Evolutionary conservation across 1,139 yeast species (phyloP), one percentile per base, ranked within the genome.

Genomic region (Suhomyces panamericanus): DNA sequence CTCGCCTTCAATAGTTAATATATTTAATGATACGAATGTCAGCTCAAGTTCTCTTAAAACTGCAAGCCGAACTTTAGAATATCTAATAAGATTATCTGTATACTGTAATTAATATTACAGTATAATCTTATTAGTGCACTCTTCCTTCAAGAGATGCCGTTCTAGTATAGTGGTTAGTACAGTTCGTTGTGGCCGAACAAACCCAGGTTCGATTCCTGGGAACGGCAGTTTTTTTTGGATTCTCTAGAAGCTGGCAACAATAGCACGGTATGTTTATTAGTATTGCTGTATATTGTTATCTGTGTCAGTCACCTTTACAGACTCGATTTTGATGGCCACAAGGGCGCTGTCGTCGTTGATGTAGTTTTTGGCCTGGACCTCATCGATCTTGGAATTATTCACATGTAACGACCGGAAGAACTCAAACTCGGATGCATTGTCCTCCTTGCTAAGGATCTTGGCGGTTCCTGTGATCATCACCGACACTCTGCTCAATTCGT

Each of bases 261-360:
- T 22, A 31, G 33, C 15, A 31, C 11, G 17, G 5, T 31, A 35
- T 29, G n/a, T 43, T 13, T 26, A 40, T 49, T 56, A 65, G 53
- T 70, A 81, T 52, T 74, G 70, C 45, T 73, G 69, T 28, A 86
- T 78, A 50, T 87, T 81, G 65, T 88, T 84, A 43, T 83, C 80
- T 13, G 83, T 78, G 58, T 90, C 96, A 9, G 95, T 87, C n/a
- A 89, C 87, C 58, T 85, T 85, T 32, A 89, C 90, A 32, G 78
- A 74, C 33, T 72, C 75, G 40, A 90, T 73, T 52, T 74, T 75
- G 35, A 90, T 83, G 46, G 87, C 69, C 15, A 90, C 69, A 44
- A 89, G 76, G 0, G 84, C 88, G 47, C 77, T 78, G 43, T 82
- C 78, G 16, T 78, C 85, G 40, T 74, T 76, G 27, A 73, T 66